Evolutionary conservation across 202 grass and related monocot species (phyloP).

Genomic region (Sporobolus alterniflorus): DNA sequence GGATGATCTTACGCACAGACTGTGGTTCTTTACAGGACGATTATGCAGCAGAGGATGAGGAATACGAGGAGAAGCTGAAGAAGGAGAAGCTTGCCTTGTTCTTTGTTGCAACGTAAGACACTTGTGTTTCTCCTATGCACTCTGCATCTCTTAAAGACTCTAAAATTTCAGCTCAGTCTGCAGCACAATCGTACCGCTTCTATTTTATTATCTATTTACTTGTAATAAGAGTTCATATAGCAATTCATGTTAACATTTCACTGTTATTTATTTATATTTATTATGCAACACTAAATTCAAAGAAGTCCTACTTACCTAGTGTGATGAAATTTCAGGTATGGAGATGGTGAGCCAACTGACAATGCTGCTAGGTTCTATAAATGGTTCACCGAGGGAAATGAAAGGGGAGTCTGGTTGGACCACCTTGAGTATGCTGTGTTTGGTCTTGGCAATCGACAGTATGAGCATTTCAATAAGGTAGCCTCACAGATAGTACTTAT

Average conservation of each 20-base stretch:
- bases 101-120: constrained; percentile 83
- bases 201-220: background rate
- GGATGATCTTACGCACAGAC: constrained; percentile 20
- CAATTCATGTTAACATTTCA: background rate
- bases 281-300: background rate
- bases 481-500: background rate
- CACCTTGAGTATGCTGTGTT: constrained; percentile 83
- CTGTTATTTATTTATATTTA: constrained; percentile 26
- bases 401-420: constrained; percentile 66
- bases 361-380: constrained; percentile 94
- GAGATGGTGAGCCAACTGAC: constrained; percentile 97
- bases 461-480: constrained; percentile 99
- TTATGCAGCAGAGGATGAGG: constrained; percentile 80
- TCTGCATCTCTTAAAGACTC: background rate
- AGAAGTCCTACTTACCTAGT: constrained; percentile 18
- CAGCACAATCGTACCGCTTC: background rate
- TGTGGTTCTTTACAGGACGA: constrained; percentile 65
- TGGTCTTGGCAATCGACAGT: constrained; percentile 91
- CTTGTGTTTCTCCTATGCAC: background rate
- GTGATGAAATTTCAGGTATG: constrained; percentile 64
- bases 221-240: background rate
- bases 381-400: constrained; percentile 95
- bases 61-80: constrained; percentile 83
- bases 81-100: constrained; percentile 81
- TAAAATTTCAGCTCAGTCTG: background rate